Evolutionary conservation across 306 rosid species (phyloP).

Genomic region (Cucurbita pepo): DNA sequence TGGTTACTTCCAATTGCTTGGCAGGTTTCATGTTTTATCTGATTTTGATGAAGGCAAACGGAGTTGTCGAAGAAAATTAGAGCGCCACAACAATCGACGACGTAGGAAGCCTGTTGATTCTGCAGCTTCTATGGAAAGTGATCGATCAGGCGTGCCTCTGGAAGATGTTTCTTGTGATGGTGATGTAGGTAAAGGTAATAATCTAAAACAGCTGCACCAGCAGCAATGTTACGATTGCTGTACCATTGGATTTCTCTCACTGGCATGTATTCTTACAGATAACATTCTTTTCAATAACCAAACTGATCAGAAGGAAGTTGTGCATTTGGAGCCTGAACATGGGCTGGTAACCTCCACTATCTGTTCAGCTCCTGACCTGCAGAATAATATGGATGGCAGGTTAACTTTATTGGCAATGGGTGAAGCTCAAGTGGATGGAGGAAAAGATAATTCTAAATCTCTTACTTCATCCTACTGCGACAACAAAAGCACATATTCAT

Average conservation of each 20-base stretch:
- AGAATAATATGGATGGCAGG: constrained; percentile 28
- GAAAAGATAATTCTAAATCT: constrained; percentile 42
- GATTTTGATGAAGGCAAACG: constrained; percentile 98
- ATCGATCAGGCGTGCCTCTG: constrained; percentile 27
- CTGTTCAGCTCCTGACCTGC: constrained; percentile 29
- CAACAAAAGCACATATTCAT: constrained; percentile 60
- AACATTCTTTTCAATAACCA: constrained; percentile 30
- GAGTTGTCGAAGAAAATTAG: constrained; percentile 85
- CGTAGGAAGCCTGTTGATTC: constrained; percentile 55
- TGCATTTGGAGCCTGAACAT: constrained; percentile 36
- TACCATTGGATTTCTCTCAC: constrained; percentile 6
- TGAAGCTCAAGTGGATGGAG: constrained; percentile 38
- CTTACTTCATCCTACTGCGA: constrained; percentile 41
- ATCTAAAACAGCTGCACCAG: neutral
- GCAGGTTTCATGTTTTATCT: constrained; percentile 68
- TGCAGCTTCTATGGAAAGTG: constrained; percentile 18
- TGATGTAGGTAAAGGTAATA: constrained; percentile 45
- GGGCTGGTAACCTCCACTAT: constrained; percentile 26
- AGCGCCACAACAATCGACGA: constrained; percentile 81
- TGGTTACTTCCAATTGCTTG: constrained; percentile 4
- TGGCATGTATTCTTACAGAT: constrained; percentile 29
- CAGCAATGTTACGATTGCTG: neutral
- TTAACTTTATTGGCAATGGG: constrained; percentile 33
- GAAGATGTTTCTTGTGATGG: constrained; percentile 34
- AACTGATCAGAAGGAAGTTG: constrained; percentile 27